phyloP scores from a whole-genome alignment of 192 early-diverging fungal genomes.

The Mortierella antarctica region DNA sequence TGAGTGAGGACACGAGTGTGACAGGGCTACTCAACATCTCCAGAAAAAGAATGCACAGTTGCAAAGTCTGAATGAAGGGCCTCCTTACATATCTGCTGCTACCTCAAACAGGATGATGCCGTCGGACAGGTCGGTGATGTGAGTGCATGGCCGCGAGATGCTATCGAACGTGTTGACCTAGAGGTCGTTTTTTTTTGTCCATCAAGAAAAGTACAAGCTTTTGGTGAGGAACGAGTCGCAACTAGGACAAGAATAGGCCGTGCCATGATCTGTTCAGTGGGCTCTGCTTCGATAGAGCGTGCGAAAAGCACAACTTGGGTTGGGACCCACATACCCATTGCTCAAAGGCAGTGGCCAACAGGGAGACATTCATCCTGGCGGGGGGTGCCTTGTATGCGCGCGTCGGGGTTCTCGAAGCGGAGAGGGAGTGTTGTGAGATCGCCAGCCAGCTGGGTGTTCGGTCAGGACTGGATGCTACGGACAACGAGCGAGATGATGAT shows the following conservation, averaged over 20 bases:
- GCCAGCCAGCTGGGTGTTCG: too few relatives aligned
- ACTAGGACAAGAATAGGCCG: too few relatives aligned
- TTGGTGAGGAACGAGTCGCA: too few relatives aligned
- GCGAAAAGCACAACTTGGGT: neutral
- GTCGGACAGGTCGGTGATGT: conserved; percentile 79
- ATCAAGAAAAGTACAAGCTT: neutral
- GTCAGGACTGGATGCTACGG: neutral
- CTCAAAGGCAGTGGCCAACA: conserved; percentile 47
- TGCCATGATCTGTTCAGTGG: too few relatives aligned
- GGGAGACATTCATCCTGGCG: conserved; percentile 29
- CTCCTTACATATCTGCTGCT: conserved; percentile 82
- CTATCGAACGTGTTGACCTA: conserved; percentile 75
- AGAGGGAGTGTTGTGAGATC: neutral
- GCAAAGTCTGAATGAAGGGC: neutral
- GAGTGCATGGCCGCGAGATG: conserved; percentile 56
- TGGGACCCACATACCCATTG: conserved; percentile 41
- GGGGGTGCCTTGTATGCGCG: neutral
- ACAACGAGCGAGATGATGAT: too few relatives aligned
- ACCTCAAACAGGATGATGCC: conserved; percentile 86
- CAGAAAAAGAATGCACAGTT: neutral
- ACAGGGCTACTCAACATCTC: neutral
- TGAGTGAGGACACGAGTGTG: neutral
- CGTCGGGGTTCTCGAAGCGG: neutral
- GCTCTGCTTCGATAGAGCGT: neutral
- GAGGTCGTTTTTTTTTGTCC: neutral